phyloP scores from a whole-genome alignment of 805 yeast species.

The Monosporozyma yasuniensis region DNA sequence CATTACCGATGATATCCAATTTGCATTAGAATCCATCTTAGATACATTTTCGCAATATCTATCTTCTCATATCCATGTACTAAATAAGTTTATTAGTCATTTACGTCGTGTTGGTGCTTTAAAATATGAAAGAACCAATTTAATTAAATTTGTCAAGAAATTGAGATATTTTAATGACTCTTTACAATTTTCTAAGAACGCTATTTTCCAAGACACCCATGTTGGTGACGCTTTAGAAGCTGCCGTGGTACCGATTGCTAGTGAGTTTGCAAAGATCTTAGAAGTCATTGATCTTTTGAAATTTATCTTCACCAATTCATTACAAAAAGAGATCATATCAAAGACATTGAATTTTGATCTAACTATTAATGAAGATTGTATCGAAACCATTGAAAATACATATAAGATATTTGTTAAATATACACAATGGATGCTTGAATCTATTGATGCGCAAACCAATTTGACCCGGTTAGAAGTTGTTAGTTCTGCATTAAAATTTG shows the following conservation, averaged over 20 bases:
- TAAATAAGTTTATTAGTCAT: conserved; percentile 27
- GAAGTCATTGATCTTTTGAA: conserved; percentile 27
- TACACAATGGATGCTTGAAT: conserved; percentile 30
- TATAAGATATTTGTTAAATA: conserved; percentile 29
- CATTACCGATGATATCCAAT: conserved; percentile 8
- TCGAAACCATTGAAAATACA: conserved; percentile 21
- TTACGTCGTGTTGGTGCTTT: conserved; percentile 25
- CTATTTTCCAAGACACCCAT: not conserved
- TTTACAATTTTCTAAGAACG: conserved; percentile 9
- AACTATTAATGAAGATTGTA: conserved; percentile 16
- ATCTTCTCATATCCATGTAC: conserved; percentile 22
- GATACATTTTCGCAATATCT: conserved; percentile 19
- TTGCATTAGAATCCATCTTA: conserved; percentile 7
- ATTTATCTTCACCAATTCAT: conserved; percentile 25
- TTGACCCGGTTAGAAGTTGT: conserved; percentile 23
- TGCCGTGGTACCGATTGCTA: conserved; percentile 15
- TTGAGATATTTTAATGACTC: conserved; percentile 27
- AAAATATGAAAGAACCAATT: conserved; percentile 26
- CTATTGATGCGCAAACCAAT: conserved; percentile 14
- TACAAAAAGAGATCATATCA: conserved; percentile 28
- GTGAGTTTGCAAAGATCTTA: conserved; percentile 19
- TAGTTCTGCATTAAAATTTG: conserved; percentile 26
- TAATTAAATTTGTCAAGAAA: conserved; percentile 31
- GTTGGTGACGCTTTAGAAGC: conserved; percentile 3
- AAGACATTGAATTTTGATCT: conserved; percentile 27